phyloP scores from a whole-genome alignment of 768 basidiomycete genomes.

The Lepiota brunneoincarnata region DNA sequence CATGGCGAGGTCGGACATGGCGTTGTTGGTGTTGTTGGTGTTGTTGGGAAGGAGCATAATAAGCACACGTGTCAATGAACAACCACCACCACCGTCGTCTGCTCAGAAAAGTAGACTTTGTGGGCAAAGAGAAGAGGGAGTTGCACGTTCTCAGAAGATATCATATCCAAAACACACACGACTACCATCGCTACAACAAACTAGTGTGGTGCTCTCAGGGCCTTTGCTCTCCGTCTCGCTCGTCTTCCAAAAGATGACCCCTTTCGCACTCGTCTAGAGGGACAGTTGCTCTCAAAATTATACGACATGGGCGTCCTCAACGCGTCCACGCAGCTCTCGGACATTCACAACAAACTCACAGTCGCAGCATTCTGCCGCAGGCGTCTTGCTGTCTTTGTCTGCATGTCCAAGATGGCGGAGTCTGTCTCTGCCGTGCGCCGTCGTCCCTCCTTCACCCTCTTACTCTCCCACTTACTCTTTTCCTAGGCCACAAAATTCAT shows the following conservation, averaged over 20 bases:
- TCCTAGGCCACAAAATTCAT: constrained; percentile 93
- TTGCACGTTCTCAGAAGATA: constrained; percentile 93
- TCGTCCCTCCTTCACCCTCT: constrained; percentile 6
- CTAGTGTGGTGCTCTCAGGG: constrained; percentile 84
- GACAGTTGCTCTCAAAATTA: constrained; percentile 85
- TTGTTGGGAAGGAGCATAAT: constrained; percentile 57
- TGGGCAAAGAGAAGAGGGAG: constrained; percentile 89
- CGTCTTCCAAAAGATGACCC: constrained; percentile 88
- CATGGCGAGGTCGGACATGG: constrained; percentile 31
- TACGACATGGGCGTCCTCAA: constrained; percentile 97
- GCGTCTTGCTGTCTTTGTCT: constrained; percentile 89
- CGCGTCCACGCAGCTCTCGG: constrained; percentile 83
- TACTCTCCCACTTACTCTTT: constrained; percentile 1
- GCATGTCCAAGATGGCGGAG: constrained; percentile 92
- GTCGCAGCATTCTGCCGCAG: constrained; percentile 93
- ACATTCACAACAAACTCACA: constrained; percentile 94
- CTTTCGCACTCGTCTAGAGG: constrained; percentile 81
- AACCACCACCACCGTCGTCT: constrained; percentile 95
- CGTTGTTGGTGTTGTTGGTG: constrained; percentile 17
- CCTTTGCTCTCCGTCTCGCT: constrained; percentile 83
- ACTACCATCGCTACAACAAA: constrained; percentile 98
- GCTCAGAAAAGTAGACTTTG: constrained; percentile 95
- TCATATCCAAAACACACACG: constrained; percentile 92
- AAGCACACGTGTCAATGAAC: constrained; percentile 51
- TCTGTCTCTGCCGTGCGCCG: constrained; percentile 85